Percentiles rank a stretch among this genome's conserved stretches.
Evolutionary conservation across 768 basidiomycete genomes (phyloP).

Genomic region (Suillus cothurnatus): DNA sequence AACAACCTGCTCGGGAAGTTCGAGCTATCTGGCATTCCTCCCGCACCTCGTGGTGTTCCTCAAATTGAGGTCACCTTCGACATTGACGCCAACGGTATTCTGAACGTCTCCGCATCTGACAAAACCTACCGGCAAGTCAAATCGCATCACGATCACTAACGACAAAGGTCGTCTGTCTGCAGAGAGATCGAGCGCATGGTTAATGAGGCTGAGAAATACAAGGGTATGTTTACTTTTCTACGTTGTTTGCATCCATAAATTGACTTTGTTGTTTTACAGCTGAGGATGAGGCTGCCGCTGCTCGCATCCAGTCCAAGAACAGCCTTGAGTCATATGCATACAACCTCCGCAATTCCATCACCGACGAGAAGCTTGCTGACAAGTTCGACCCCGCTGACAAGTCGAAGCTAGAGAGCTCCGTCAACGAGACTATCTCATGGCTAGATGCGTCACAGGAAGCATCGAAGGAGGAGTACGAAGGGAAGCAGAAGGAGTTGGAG

Average conservation of each 20-base stretch:
- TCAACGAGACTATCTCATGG: constrained; percentile 85
- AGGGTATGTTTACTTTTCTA: constrained; percentile 46
- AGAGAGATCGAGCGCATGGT: constrained; percentile 99
- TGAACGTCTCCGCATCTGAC: constrained; percentile 94
- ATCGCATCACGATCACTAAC: constrained; percentile 91
- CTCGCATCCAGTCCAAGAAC: constrained; percentile 88
- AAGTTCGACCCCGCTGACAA: constrained; percentile 91
- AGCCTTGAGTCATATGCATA: constrained; percentile 92
- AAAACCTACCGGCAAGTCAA: constrained; percentile 98
- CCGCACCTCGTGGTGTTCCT: constrained; percentile 96
- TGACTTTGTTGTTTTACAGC: constrained; percentile 39
- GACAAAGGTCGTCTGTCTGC: constrained; percentile 97
- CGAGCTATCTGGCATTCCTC: constrained; percentile 94
- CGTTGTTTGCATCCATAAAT: neutral
- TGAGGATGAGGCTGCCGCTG: constrained; percentile 85
- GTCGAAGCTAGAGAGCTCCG: constrained; percentile 75
- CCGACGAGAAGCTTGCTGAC: constrained; percentile 81
- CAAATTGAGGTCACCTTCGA: constrained; percentile 98
- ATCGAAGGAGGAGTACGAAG: constrained; percentile 92
- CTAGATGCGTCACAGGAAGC: constrained; percentile 87
- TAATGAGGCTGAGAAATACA: constrained; percentile 90
- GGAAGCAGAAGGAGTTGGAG: constrained; percentile 93
- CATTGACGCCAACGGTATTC: constrained; percentile 94
- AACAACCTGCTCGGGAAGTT: constrained; percentile 99
- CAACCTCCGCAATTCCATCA: constrained; percentile 90